Base-by-base conservation (phyloP, 768 basidiomycete genomes). In the Leccinum pellstonianum region DNA sequence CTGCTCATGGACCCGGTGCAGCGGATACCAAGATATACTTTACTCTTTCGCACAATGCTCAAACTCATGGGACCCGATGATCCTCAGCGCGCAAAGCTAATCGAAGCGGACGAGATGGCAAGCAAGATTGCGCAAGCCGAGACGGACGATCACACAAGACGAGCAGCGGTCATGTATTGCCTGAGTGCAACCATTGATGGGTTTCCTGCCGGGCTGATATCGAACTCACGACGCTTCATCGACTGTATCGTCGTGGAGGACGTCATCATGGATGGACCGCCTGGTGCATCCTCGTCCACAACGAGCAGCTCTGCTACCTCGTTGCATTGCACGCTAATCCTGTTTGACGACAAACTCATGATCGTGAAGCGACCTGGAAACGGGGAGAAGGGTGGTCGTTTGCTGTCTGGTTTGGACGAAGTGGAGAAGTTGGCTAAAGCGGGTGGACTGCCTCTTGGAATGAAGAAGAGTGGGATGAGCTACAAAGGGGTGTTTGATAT, bases 1-100 rank as follows among this genome's bases (percentile, higher is more conserved):
- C 83, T 97, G 52, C 81, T 98, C 21, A 96, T 96, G 87, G 95
- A 98, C 65, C 95, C 95, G 15, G 93, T 97, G 5, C 95, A 98
- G 69, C 86, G 95, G 35, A 93, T 98, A 68, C 95, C 95, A 4
- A 82, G 96, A 64, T 98, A 98, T 75, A 95, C 93, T 1, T 79
- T 98, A 25, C 81, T 98, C 64, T 93, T 96, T 74, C 88, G 92
- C 60, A 91, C 83, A 5, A 98, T 98, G 88, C 78, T 95, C 68
- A 93, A 95, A 74, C 83, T 91, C 68, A 91, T 98, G 90, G 81
- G 84, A 14, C 83, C 83, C 0, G 79, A 81, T 52, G 93, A 97
- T 67, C 81, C 85, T 2, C 93, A 95, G 64, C 83, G 92, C 29
- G 79, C 81, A 9, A 91, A 88, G 70, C 78, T 98, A 21, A 74